Evolutionary conservation across 2,329 filamentous ascomycete genomes (phyloP), one percentile per base, ranked within the genome.

Genomic region (Furcasterigmium sp.): DNA sequence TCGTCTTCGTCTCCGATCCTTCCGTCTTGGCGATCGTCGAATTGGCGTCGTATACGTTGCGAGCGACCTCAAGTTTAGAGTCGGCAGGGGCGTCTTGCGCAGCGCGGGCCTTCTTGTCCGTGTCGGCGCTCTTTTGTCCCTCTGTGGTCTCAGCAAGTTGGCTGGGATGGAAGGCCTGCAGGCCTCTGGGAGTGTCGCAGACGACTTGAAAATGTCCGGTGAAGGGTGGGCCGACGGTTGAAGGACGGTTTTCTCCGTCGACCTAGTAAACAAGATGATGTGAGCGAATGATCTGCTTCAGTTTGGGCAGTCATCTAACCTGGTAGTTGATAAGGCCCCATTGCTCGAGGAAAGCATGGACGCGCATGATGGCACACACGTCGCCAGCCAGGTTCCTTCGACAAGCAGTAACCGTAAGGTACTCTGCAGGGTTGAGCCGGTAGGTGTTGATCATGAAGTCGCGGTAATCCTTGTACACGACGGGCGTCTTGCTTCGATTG

Each of bases 391-490:
- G 69, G 63, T 98, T 98, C 53, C 93, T 81, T 51, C 93, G 80
- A 62, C 93, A 98, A 40, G 93, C 93, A 10, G 93, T 98, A 43
- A 98, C 91, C 5, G 93, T 98, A 43, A 98, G 76, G 59, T 98
- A 98, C 64, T 98, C 93, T 42, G 90, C 79, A 5, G 93, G 93
- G 61, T 97, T 98, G 44, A 98, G 72, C 29, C 93, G 85, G 67
- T 98, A 98, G 13, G 93, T 97, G 70, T 98, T 98, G 70, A 98
- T 90, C 93, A 98, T 98, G 61, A 98, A 98, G 61, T 98, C 93
- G 54, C 93, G 85, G 67, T 98, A 98, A 61, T 98, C 93, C 68
- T 97, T 97, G 73, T 98, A 98, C 18, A 97, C 88, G 39, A 90
- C 84, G 1, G 90, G 86, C 0, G 93, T 98, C 71, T 98, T 98